phyloP scores from a whole-genome alignment of 2,329 filamentous ascomycete genomes.

The Colletotrichum viniferum region DNA sequence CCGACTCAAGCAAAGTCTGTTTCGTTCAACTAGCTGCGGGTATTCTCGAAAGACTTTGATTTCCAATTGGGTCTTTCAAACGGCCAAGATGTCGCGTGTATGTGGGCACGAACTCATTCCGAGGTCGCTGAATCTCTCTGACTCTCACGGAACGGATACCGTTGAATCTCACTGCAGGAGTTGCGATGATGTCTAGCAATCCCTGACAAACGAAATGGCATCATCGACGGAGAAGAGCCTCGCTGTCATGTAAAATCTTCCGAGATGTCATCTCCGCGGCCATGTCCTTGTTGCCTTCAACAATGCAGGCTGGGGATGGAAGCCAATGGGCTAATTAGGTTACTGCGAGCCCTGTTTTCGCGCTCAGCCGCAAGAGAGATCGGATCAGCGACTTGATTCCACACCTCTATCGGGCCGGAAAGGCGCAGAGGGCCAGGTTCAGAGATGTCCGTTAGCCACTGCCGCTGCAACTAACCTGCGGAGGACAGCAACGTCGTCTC shows the following conservation, averaged over 20 bases:
- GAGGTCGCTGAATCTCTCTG: background rate
- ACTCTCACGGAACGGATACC: background rate
- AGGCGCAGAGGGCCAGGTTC: background rate
- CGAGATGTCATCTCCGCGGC: background rate
- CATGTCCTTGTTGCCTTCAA: background rate
- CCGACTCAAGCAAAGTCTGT: background rate
- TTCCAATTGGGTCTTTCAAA: background rate
- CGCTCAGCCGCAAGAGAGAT: background rate
- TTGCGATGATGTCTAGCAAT: background rate
- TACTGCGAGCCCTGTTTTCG: background rate
- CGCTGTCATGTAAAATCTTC: background rate
- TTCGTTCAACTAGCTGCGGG: background rate
- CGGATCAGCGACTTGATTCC: background rate
- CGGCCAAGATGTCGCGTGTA: background rate
- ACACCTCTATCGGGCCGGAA: background rate
- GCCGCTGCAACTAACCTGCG: background rate
- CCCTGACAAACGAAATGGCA: background rate
- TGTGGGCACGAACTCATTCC: background rate
- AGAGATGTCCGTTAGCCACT: background rate
- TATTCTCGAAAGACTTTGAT: background rate
- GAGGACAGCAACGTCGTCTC: background rate
- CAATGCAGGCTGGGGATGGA: background rate
- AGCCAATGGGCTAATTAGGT: background rate
- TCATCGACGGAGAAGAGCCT: background rate
- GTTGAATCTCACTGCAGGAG: background rate